phyloP scores from a whole-genome alignment of 176 grass and related monocot species.

The Paspalum vaginatum region DNA sequence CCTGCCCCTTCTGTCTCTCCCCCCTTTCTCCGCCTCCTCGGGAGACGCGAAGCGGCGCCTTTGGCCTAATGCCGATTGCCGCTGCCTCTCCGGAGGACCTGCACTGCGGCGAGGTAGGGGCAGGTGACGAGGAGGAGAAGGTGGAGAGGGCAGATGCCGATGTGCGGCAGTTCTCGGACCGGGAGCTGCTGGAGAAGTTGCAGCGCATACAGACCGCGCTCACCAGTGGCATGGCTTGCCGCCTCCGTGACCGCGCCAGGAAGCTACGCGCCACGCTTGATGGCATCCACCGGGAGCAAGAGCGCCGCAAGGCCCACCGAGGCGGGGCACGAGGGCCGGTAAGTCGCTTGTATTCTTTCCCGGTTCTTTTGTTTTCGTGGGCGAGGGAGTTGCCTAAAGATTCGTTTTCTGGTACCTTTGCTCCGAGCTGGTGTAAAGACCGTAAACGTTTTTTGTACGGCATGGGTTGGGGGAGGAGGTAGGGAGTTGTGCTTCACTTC shows the following conservation, averaged over 20 bases:
- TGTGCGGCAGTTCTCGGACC: neutral
- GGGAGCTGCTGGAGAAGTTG: constrained; percentile 28
- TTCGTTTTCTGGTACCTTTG: constrained; percentile 3
- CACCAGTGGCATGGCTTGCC: neutral
- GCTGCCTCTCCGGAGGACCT: neutral
- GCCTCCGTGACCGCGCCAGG: constrained; percentile 41
- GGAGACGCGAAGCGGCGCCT: neutral
- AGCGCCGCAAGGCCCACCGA: constrained; percentile 27
- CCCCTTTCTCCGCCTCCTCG: neutral
- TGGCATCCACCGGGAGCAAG: constrained; percentile 19
- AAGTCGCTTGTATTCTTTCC: neutral
- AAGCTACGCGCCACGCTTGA: neutral
- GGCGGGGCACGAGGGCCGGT: neutral
- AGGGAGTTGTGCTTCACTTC: neutral
- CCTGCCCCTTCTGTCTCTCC: neutral
- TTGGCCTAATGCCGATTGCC: constrained; percentile 34
- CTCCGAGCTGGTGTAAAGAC: constrained; percentile 21
- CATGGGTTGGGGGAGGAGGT: constrained; percentile 14
- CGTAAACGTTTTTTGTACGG: neutral
- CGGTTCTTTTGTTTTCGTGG: neutral
- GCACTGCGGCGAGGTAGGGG: neutral
- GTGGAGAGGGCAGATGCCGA: neutral
- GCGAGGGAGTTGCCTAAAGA: neutral
- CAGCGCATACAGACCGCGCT: neutral
- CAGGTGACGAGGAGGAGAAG: neutral